Conservation (phyloP, 2,329 filamentous ascomycete genomes). For the Venturia nashicola region DNA sequence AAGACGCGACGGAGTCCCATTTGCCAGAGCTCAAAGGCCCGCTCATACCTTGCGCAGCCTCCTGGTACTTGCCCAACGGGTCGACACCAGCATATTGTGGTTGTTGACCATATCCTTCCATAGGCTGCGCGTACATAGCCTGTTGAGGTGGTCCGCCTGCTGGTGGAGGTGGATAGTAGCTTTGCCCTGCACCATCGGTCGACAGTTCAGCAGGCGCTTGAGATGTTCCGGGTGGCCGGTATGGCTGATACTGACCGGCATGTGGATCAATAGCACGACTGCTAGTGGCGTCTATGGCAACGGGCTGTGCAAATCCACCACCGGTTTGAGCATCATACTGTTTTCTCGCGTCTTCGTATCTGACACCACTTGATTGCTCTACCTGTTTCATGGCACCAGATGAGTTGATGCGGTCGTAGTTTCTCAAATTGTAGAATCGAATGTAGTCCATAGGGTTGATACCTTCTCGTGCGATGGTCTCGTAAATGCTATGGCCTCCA, state of each 20-base stretch:
- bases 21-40: conserved; percentile 37
- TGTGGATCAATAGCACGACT: neutral
- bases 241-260: conserved; percentile 13
- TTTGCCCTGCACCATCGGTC: neutral
- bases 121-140: neutral
- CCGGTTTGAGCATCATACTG: conserved; percentile 47
- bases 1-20: conserved; percentile 65
- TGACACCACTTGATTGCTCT: conserved; percentile 51
- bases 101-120: conserved; percentile 11
- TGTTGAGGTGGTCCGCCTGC: neutral
- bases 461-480: conserved; percentile 51
- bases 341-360: conserved; percentile 53
- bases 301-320: conserved; percentile 17
- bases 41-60: conserved; percentile 45
- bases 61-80: conserved; percentile 60
- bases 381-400: conserved; percentile 48
- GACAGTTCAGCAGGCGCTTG: conserved; percentile 2
- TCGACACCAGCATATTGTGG: conserved; percentile 18
- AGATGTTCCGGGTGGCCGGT: conserved; percentile 7
- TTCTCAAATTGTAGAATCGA: conserved; percentile 73
- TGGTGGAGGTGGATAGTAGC: conserved; percentile 4
- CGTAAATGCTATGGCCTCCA: conserved; percentile 66
- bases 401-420: conserved; percentile 71
- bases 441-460: conserved; percentile 64
- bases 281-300: neutral